phyloP scores from a whole-genome alignment of 176 grass and related monocot species.

The Chloris gayana region DNA sequence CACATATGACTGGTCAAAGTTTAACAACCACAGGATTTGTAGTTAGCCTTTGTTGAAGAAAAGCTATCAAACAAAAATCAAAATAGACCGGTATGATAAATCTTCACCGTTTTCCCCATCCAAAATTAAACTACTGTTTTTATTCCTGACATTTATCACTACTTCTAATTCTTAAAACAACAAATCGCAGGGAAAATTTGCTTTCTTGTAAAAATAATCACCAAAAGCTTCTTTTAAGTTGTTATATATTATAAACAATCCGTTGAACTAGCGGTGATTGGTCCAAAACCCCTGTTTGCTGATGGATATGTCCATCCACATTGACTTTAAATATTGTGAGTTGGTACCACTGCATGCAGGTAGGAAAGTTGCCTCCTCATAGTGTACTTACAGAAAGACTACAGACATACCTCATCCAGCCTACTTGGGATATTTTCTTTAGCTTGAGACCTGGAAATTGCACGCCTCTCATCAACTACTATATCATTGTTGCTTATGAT shows the following conservation, averaged over 20 bases:
- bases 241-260: slow-evolving; percentile 24
- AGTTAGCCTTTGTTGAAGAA: slow-evolving; percentile 9
- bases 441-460: slow-evolving; percentile 32
- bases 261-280: background rate
- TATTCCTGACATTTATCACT: slow-evolving; percentile 11
- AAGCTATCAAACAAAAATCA: slow-evolving; percentile 24
- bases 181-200: background rate
- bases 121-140: background rate
- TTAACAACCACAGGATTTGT: slow-evolving; percentile 17
- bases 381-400: slow-evolving; percentile 33
- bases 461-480: slow-evolving; percentile 35
- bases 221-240: background rate
- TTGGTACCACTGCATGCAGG: background rate
- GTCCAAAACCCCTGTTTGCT: background rate
- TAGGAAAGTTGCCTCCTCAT: background rate
- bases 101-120: slow-evolving; percentile 14
- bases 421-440: slow-evolving; percentile 22
- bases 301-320: background rate
- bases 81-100: slow-evolving; percentile 5
- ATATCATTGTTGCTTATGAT: slow-evolving; percentile 23
- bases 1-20: slow-evolving; percentile 63
- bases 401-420: slow-evolving; percentile 51
- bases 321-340: background rate
- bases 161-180: background rate
- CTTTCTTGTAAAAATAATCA: background rate